Conservation (phyloP, 768 basidiomycete species). For the Kwoniella mangroviensis region DNA sequence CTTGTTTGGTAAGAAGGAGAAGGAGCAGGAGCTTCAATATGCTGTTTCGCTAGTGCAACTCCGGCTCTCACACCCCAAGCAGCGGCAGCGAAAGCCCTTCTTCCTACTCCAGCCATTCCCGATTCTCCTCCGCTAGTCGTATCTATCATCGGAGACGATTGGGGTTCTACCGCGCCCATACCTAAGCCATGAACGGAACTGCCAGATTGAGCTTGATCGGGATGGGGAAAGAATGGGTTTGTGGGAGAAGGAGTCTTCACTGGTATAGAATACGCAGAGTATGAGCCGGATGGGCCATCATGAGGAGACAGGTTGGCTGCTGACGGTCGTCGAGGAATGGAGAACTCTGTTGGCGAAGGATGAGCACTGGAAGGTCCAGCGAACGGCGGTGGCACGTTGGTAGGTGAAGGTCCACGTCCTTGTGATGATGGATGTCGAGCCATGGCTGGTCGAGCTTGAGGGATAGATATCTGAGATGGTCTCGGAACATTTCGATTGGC, state of each 20-base stretch:
- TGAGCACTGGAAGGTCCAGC: conserved; percentile 33
- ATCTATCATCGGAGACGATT: conserved; percentile 24
- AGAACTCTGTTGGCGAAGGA: conserved; percentile 25
- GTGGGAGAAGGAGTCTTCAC: conserved; percentile 56
- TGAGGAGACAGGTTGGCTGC: conserved; percentile 31
- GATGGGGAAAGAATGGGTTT: conserved; percentile 62
- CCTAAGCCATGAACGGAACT: conserved; percentile 42
- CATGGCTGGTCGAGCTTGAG: conserved; percentile 14
- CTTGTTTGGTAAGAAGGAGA: conserved; percentile 7
- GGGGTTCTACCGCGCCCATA: conserved; percentile 33
- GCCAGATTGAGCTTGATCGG: conserved; percentile 61
- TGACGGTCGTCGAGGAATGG: conserved; percentile 32
- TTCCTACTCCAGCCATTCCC: conserved; percentile 85
- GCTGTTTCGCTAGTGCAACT: conserved; percentile 33
- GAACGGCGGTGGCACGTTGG: conserved; percentile 25
- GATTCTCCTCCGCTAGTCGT: conserved; percentile 52
- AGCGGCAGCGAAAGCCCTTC: conserved; percentile 78
- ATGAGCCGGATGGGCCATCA: conserved; percentile 28
- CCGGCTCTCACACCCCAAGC: conserved; percentile 60
- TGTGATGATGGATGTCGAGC: conserved; percentile 11
- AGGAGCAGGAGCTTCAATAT: conserved; percentile 9
- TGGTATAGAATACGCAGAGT: conserved; percentile 58
- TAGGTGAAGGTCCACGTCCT: conserved; percentile 18
- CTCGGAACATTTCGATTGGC: conserved; percentile 21
- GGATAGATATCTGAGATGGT: conserved; percentile 36